Conservation (phyloP, 176 grass and related monocot species). For the Canna indica region DNA sequence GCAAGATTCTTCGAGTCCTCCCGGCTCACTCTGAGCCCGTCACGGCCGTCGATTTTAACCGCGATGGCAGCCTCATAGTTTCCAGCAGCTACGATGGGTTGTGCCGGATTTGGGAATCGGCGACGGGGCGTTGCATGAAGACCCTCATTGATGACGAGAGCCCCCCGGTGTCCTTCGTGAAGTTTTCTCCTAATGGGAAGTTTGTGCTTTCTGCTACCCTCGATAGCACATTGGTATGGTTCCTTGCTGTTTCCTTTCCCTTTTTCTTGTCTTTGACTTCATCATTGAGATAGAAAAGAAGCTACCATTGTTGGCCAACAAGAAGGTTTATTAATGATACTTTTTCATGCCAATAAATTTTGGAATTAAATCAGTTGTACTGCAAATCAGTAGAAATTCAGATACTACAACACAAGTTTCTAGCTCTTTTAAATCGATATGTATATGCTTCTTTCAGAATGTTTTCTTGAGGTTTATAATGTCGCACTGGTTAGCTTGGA, state of each 20-base stretch:
- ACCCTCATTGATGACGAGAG: constrained; percentile 15
- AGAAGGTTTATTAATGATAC: too few species aligned
- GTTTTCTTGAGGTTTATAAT: neutral
- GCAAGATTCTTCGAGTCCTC: constrained; percentile 4
- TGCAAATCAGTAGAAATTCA: too few species aligned
- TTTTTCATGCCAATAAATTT: too few species aligned
- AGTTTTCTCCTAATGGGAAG: constrained; percentile 18
- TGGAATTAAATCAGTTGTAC: too few species aligned
- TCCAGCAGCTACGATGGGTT: constrained; percentile 17
- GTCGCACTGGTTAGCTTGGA: too few species aligned
- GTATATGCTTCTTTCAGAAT: too few species aligned
- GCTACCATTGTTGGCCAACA: too few species aligned
- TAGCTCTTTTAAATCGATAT: too few species aligned
- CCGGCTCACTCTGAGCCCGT: constrained; percentile 15
- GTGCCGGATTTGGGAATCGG: constrained; percentile 17
- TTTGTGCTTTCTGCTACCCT: constrained; percentile 19
- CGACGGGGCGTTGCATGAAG: constrained; percentile 10
- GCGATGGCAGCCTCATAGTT: constrained; percentile 2
- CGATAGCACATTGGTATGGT: constrained; percentile 7
- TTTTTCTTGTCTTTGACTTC: neutral
- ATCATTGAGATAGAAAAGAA: neutral
- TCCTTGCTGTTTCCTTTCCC: neutral
- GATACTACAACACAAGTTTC: too few species aligned
- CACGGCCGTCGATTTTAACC: constrained; percentile 12
- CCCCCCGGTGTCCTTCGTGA: constrained; percentile 12